Percentiles rank a stretch among this genome's conserved stretches.
Conservation (phyloP, 495 filamentous ascomycete species). For the Trichoderma orchidacearum region DNA sequence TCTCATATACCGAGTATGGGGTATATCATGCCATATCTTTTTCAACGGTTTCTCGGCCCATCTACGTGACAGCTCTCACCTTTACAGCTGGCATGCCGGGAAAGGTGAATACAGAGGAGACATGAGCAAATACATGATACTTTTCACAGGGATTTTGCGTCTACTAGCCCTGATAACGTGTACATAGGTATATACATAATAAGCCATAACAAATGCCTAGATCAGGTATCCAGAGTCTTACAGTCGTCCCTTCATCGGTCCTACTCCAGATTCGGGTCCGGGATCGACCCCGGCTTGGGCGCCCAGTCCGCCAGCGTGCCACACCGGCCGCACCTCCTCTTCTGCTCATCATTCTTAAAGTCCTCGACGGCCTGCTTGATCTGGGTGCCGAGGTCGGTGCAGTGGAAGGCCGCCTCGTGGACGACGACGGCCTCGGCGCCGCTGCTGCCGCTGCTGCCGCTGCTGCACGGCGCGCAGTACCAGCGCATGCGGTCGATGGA, state of each 20-base stretch:
- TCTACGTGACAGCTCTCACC: too few species aligned
- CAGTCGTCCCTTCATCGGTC: background rate
- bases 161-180: background rate
- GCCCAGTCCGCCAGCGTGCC: constrained; percentile 52
- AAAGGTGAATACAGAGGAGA: too few species aligned
- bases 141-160: background rate
- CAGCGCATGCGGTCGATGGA: constrained; percentile 73
- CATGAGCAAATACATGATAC: too few species aligned
- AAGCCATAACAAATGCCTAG: too few species aligned
- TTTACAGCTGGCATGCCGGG: too few species aligned
- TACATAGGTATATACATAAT: background rate
- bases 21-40: too few species aligned
- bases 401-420: constrained; percentile 77
- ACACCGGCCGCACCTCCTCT: constrained; percentile 66
- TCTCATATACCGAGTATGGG: background rate
- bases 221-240: background rate
- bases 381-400: constrained; percentile 89
- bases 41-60: too few species aligned
- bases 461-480: constrained; percentile 65
- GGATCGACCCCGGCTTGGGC: constrained; percentile 32
- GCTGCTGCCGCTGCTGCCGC: background rate
- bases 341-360: constrained; percentile 58
- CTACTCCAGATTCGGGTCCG: constrained; percentile 36
- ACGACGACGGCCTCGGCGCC: constrained; percentile 39
- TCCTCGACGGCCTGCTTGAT: constrained; percentile 84